Evolutionary conservation across 2,329 filamentous ascomycete genomes (phyloP), one percentile per base, ranked within the genome.

Genomic region (Alternaria panax): DNA sequence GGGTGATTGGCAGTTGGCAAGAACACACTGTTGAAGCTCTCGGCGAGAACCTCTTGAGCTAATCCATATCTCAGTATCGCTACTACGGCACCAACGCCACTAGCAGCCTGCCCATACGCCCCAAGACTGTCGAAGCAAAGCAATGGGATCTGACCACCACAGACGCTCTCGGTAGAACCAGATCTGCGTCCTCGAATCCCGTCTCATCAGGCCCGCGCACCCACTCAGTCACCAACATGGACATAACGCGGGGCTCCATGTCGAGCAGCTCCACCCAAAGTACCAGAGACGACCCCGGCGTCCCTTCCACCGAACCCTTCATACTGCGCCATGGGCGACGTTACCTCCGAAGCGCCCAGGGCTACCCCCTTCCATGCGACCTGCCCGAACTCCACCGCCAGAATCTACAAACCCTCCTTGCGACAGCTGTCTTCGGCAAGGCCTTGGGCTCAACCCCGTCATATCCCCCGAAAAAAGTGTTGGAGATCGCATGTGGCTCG

Each of bases 311-410:
- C 27, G 73, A 74, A 66, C 82, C 81, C 7, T 90, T 93, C 70
- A 81, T 90, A 66, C 81, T 89, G 64, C 88, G 90, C 71, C 90
- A 95, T 80, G 92, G 92, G 52, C 90, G 93, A 58, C 90, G 90
- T 46, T 97, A 94, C 79, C 86, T 96, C 64, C 88, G 90, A 73
- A 92, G 96, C 72, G 82, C 91, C 28, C 81, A 87, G 7, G 27
- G 65, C 48, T 97, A 98, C 71, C 92, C 92, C n/a, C 83, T 97
- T 2, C 94, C 94, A 38, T 90, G 91, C 80, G 94, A 97, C 79
- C 85, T 97, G 40, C 83, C 89, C 40, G 93, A 97, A 79, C 86
- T 96, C 48, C 92, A 97, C 78, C 87, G 93, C 57, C 93, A 97
- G 79, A 93, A 89, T 47, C 82, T 97, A 56, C 88, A 92, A 60